Evolutionary conservation across 2,329 filamentous ascomycete species (phyloP).

Genomic region (Juglanconis sp.): DNA sequence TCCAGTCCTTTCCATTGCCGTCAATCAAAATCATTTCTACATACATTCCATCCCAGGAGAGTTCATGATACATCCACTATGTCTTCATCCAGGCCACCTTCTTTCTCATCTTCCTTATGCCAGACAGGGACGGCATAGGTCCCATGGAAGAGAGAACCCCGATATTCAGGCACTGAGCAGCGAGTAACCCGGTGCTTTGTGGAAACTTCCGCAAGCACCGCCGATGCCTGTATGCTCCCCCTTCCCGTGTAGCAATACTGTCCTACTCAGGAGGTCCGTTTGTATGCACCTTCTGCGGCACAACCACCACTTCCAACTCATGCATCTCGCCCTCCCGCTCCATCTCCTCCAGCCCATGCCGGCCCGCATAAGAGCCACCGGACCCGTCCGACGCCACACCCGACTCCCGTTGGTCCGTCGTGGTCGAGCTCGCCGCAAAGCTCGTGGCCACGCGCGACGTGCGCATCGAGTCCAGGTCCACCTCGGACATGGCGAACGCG

Average conservation of each 20-base stretch:
- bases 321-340: slow-evolving; percentile 1
- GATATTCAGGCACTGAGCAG: too few species aligned
- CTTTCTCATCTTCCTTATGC: neutral
- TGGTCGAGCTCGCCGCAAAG: slow-evolving; percentile 9
- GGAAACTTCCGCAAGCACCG: too few species aligned
- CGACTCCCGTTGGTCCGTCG: slow-evolving; percentile 2
- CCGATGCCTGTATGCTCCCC: too few species aligned
- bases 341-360: neutral
- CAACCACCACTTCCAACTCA: slow-evolving; percentile 14
- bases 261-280: neutral
- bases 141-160: too few species aligned
- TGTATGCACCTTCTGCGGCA: slow-evolving; percentile 1
- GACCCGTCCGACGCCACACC: neutral
- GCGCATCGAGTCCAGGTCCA: slow-evolving; percentile 10
- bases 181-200: too few species aligned
- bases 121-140: too few species aligned
- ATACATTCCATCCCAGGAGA: neutral
- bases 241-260: neutral
- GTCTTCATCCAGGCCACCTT: neutral
- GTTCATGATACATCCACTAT: neutral
- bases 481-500: slow-evolving; percentile 16
- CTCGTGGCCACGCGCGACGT: slow-evolving; percentile 10
- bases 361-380: neutral
- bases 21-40: neutral
- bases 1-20: neutral